Base-by-base conservation (phyloP, 805 yeast genomes). In the Candida adriatica region DNA sequence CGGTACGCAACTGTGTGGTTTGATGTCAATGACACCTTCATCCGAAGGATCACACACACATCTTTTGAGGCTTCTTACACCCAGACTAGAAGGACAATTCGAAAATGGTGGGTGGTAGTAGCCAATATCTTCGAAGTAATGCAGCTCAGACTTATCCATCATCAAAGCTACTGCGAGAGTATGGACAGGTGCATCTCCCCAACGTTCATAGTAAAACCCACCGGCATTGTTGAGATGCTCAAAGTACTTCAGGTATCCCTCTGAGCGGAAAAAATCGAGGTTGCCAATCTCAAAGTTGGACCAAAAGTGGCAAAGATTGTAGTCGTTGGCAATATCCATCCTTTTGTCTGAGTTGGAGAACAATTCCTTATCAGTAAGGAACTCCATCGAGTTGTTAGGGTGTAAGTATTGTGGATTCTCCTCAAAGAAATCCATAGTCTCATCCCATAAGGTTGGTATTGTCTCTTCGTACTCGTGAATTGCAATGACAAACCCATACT, bases 141-240 rank as follows among this genome's bases (percentile, higher is more conserved):
- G 80, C 25, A 87, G 57, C 49, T 84, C 79, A 13, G 62, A 52
- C 32, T 62, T 67, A 39, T 75, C 71, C 39, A 83, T 56, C 26
- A 83, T 53, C 26, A 83, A 53, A 1, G 81, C 53, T 1, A 72
- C 76, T 1, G 75, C 94, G 18, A 85, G 62, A 0, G 90, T 65
- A 53, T 86, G 95, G 11, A 86, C 83, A 0, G 95, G 95, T 1
- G 95, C 95, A 59, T 87, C 96, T 11, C 96, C 96, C 96, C 96
- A 87, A 37, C 95, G 61, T 56, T 86, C 95, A 35, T 81, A 79
- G 54, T 80, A 80, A 51, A 84, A 83, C 5, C 92, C 92, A 29
- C 86, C 88, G 13, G 72, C 63, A 18, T 64, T 46, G 53, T 83
- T 85, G 40, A 84, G 63, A 53, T 61, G 62, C 17, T 79, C 69